These are phyloP conservation scores for Thymus mandschuricus DNA, from an alignment of 257 asterid genomes.

Conservation along the genomic window DNA sequence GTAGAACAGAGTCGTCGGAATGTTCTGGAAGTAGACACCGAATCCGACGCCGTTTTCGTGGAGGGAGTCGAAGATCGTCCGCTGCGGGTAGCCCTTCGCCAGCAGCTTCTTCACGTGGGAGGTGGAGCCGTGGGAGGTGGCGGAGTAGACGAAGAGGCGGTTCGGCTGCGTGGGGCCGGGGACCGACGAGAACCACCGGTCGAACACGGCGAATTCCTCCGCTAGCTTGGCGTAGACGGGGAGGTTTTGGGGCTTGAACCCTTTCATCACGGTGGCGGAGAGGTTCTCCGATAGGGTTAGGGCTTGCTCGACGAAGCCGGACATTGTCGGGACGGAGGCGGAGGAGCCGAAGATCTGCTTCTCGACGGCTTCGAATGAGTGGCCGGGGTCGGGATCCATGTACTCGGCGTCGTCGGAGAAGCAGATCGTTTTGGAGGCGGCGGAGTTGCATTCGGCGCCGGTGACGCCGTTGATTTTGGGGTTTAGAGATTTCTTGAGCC, in stretches of 20 bases:
- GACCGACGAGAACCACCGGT: slow-evolving; percentile 74
- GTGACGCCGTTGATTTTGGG: slow-evolving; percentile 74
- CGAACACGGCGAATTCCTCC: slow-evolving; percentile 63
- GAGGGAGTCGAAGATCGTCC: slow-evolving; percentile 69
- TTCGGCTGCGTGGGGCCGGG: slow-evolving; percentile 96
- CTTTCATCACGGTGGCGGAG: slow-evolving; percentile 72
- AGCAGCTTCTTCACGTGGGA: slow-evolving; percentile 59
- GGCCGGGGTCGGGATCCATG: slow-evolving; percentile 89
- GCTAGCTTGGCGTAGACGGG: slow-evolving; percentile 57
- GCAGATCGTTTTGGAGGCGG: slow-evolving; percentile 49
- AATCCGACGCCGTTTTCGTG: slow-evolving; percentile 59
- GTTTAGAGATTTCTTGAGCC: slow-evolving; percentile 75
- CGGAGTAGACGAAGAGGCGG: slow-evolving; percentile 71
- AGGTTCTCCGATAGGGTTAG: slow-evolving; percentile 44
- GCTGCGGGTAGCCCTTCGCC: slow-evolving; percentile 68
- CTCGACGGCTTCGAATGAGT: slow-evolving; percentile 72
- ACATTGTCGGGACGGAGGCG: slow-evolving; percentile 58
- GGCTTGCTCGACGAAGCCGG: slow-evolving; percentile 90
- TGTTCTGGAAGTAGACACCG: slow-evolving; percentile 68
- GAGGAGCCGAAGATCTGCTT: slow-evolving; percentile 70
- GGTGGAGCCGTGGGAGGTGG: slow-evolving; percentile 85
- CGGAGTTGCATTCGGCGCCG: slow-evolving; percentile 69
- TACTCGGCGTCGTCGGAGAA: slow-evolving; percentile 69
- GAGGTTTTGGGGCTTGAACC: slow-evolving; percentile 62
- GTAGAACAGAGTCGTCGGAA: slow-evolving; percentile 68